phyloP scores from a whole-genome alignment of 1,284 basidiomycete species.

The Phaffia rhodozyma region DNA sequence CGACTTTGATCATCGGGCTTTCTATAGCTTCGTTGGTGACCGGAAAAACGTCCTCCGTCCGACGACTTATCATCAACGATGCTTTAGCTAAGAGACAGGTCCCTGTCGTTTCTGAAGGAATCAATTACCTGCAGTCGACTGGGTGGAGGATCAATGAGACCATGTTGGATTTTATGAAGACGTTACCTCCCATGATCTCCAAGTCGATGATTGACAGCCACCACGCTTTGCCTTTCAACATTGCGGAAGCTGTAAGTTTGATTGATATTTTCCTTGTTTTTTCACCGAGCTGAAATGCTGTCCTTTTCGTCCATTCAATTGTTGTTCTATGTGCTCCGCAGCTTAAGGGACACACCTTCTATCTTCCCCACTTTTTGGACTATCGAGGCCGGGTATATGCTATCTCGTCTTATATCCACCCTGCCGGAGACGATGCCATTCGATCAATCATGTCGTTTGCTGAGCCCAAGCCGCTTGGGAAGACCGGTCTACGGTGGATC shows the following conservation, averaged over 20 bases:
- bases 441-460: slow-evolving; percentile 81
- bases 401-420: slow-evolving; percentile 88
- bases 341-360: slow-evolving; percentile 79
- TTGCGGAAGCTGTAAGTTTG: slow-evolving; percentile 68
- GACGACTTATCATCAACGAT: slow-evolving; percentile 71
- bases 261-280: not conserved
- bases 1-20: slow-evolving; percentile 73
- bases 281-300: not conserved
- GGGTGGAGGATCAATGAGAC: slow-evolving; percentile 22
- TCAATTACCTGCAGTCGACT: slow-evolving; percentile 66
- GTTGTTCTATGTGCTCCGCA: slow-evolving; percentile 24
- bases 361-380: slow-evolving; percentile 93
- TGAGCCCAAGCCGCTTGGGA: slow-evolving; percentile 65
- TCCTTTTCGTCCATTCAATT: slow-evolving; percentile 26
- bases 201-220: slow-evolving; percentile 70
- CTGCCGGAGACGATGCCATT: slow-evolving; percentile 90
- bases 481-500: slow-evolving; percentile 67
- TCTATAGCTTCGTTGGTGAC: not conserved
- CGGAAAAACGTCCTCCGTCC: slow-evolving; percentile 74
- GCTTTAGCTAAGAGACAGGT: slow-evolving; percentile 78
- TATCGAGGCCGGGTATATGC: slow-evolving; percentile 97
- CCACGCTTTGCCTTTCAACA: slow-evolving; percentile 85
- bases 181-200: slow-evolving; percentile 51
- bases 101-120: slow-evolving; percentile 55
- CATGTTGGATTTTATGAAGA: slow-evolving; percentile 43